phyloP scores from a whole-genome alignment of 805 yeast genomes.

The Kodamaea kaohsiungensis region DNA sequence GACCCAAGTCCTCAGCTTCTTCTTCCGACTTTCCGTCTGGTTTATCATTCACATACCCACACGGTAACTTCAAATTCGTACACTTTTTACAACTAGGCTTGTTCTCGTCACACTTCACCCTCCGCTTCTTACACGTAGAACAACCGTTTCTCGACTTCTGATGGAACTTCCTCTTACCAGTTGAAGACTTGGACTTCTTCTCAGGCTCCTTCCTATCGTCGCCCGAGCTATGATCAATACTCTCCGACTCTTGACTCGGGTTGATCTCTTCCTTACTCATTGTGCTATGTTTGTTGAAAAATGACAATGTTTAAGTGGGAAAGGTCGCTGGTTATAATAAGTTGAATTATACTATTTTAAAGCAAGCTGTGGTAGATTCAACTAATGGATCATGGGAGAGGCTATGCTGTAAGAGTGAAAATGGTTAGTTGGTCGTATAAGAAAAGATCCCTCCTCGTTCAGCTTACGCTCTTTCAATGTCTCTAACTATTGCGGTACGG shows the following conservation, averaged over 20 bases:
- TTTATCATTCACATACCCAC: slow-evolving; percentile 52
- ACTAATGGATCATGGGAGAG: not conserved
- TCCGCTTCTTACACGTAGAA: slow-evolving; percentile 80
- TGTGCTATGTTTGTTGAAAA: slow-evolving; percentile 3
- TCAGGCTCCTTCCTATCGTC: not conserved
- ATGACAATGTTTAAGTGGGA: not conserved
- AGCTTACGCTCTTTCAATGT: no score
- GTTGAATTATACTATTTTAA: not conserved
- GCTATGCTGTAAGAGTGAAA: not conserved
- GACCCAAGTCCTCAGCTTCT: slow-evolving; percentile 3
- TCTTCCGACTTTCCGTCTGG: slow-evolving; percentile 8
- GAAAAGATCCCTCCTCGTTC: not conserved
- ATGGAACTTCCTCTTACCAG: slow-evolving; percentile 84
- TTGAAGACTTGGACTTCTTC: slow-evolving; percentile 27
- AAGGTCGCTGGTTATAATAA: not conserved
- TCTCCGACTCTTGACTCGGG: not conserved
- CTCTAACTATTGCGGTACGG: no score
- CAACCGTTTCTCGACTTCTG: slow-evolving; percentile 89
- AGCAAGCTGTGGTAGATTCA: not conserved
- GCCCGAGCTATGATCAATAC: not conserved
- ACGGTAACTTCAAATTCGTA: slow-evolving; percentile 71
- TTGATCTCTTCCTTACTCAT: not conserved
- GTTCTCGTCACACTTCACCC: slow-evolving; percentile 91
- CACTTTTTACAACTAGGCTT: slow-evolving; percentile 83
- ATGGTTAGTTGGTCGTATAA: no score